Percentiles rank a stretch among this genome's conserved stretches.
These are phyloP conservation scores for Urochloa ruziziensis DNA, from an alignment of 176 grass and related monocot species.

Conservation along the genomic window DNA sequence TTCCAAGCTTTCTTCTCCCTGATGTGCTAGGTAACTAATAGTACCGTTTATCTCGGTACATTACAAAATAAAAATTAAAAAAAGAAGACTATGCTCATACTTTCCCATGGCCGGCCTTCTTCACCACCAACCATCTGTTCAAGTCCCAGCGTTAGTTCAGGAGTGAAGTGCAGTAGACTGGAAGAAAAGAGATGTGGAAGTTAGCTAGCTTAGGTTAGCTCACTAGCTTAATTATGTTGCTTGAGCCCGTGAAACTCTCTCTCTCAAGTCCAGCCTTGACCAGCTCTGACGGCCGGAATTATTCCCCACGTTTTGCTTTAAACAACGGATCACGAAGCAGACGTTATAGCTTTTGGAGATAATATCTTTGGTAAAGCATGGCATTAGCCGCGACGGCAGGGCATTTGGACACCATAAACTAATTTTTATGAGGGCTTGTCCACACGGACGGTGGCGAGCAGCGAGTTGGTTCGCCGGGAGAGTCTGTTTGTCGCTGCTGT, in stretches of 20 bases:
- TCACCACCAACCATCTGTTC: slow-evolving; percentile 6
- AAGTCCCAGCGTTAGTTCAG: slow-evolving; percentile 1
- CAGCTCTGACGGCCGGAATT: not conserved
- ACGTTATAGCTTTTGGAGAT: not conserved
- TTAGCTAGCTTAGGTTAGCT: not conserved
- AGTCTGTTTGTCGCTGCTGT: not conserved
- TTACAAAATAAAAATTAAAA: not conserved
- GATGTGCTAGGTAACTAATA: slow-evolving; percentile 30
- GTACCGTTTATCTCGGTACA: not conserved
- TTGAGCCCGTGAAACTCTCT: slow-evolving; percentile 29
- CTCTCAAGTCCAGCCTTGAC: not conserved
- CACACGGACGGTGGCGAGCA: not conserved
- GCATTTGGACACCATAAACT: not conserved
- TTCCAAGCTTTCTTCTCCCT: not conserved
- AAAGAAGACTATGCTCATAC: not conserved
- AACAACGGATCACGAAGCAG: not conserved
- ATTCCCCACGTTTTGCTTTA: slow-evolving; percentile 37
- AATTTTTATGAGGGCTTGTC: not conserved
- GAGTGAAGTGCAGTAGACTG: not conserved
- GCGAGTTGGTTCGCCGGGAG: not conserved
- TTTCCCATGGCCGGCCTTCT: slow-evolving; percentile 10
- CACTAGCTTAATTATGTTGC: slow-evolving; percentile 10
- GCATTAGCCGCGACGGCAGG: not conserved
- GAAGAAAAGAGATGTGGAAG: not conserved
- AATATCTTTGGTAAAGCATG: not conserved